Evolutionary conservation across 495 filamentous ascomycete species (phyloP).

Genomic region (Aspergillus haitiensis): DNA sequence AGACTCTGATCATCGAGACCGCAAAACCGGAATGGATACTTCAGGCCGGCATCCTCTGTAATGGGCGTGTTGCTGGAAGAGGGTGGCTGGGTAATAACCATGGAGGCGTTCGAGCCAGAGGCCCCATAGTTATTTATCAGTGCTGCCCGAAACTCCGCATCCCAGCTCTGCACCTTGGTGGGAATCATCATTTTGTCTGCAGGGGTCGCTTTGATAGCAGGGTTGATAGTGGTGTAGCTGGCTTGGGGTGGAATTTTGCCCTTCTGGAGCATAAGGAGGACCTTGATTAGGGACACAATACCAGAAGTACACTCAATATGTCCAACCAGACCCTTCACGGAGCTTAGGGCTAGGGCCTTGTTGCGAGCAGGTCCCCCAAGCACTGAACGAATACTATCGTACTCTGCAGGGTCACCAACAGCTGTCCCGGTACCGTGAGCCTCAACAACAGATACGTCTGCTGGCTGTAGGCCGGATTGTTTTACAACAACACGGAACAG

Average conservation of each 20-base stretch:
- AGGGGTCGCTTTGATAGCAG: conserved; percentile 20
- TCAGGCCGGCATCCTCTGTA: background rate
- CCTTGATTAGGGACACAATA: conserved; percentile 44
- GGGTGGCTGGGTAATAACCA: conserved; percentile 27
- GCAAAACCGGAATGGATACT: background rate
- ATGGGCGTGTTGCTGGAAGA: background rate
- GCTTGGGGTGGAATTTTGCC: conserved; percentile 53
- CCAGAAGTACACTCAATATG: conserved; percentile 52
- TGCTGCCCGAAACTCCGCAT: conserved; percentile 29
- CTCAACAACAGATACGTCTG: conserved; percentile 70
- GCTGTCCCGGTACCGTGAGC: conserved; percentile 75
- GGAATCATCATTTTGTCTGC: conserved; percentile 39
- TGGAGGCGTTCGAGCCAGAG: conserved; percentile 40
- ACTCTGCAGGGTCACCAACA: conserved; percentile 66
- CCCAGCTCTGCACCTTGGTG: conserved; percentile 32
- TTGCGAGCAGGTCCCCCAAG: conserved; percentile 42
- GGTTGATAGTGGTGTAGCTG: conserved; percentile 40
- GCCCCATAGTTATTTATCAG: conserved; percentile 51
- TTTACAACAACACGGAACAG: conserved; percentile 56
- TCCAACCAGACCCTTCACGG: conserved; percentile 51
- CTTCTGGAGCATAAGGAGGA: conserved; percentile 55
- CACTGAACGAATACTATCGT: conserved; percentile 34
- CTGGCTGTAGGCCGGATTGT: conserved; percentile 58
- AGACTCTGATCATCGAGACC: conserved; percentile 4
- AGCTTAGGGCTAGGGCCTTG: conserved; percentile 27